Evolutionary conservation across 2,329 filamentous ascomycete genomes (phyloP).

Genomic region (Bertia moriformis): DNA sequence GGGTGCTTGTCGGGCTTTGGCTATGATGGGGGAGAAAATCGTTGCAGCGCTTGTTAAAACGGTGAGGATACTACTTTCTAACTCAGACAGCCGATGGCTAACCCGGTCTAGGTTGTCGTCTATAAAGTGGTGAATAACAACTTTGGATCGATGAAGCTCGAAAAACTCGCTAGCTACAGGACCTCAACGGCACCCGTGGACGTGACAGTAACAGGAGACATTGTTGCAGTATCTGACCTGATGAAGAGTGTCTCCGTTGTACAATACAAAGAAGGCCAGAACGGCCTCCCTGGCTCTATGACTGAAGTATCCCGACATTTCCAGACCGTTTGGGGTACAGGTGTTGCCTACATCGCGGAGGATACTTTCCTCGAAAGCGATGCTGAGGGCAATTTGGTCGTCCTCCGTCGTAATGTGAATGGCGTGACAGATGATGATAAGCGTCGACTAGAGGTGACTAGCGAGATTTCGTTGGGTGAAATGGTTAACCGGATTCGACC

Average conservation of each 20-base stretch:
- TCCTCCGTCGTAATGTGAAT: slow-evolving; percentile 59
- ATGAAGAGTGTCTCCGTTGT: slow-evolving; percentile 85
- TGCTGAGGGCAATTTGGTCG: slow-evolving; percentile 72
- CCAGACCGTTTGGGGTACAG: slow-evolving; percentile 69
- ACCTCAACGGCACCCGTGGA: slow-evolving; percentile 75
- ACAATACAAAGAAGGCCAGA: slow-evolving; percentile 46
- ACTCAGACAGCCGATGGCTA: slow-evolving; percentile 41
- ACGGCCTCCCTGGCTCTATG: slow-evolving; percentile 46
- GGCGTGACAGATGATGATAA: slow-evolving; percentile 65
- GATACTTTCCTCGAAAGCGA: slow-evolving; percentile 74
- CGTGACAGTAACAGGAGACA: slow-evolving; percentile 56
- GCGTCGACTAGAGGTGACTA: slow-evolving; percentile 54
- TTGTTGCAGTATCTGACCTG: slow-evolving; percentile 74
- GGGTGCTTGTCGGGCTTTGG: slow-evolving; percentile 69
- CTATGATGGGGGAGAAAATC: slow-evolving; percentile 60
- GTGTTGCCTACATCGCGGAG: slow-evolving; percentile 56
- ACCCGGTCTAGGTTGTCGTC: slow-evolving; percentile 24
- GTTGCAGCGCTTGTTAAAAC: slow-evolving; percentile 85
- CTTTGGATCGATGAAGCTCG: slow-evolving; percentile 38
- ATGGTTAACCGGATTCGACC: slow-evolving; percentile 80
- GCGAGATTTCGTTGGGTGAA: slow-evolving; percentile 77
- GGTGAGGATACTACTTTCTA: slow-evolving; percentile 23
- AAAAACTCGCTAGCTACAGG: slow-evolving; percentile 62
- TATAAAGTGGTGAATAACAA: slow-evolving; percentile 41
- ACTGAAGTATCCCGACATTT: slow-evolving; percentile 67